These are phyloP conservation scores for Fusarium euwallaceae DNA, from an alignment of 2,329 filamentous ascomycete species.

Conservation along the genomic window DNA sequence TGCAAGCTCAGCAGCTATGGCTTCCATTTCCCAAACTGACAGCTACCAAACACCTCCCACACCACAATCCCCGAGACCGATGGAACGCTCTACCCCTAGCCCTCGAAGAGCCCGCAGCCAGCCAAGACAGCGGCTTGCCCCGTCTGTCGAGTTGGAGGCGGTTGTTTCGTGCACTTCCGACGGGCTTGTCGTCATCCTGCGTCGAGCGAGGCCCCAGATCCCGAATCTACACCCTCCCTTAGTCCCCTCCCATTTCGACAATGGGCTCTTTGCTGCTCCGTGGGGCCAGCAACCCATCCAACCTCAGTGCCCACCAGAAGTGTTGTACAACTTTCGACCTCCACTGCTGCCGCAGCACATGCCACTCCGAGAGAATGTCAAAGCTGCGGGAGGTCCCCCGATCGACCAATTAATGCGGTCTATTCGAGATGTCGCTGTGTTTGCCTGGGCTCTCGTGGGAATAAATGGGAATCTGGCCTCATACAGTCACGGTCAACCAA, in stretches of 20 bases:
- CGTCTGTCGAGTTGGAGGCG: conserved; percentile 81
- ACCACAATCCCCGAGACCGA: conserved; percentile 22
- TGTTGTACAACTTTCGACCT: conserved; percentile 33
- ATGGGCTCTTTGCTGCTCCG: conserved; percentile 82
- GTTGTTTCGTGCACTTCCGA: conserved; percentile 94
- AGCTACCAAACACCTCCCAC: conserved; percentile 36
- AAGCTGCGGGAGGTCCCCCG: conserved; percentile 65
- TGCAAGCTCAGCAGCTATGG: conserved; percentile 23
- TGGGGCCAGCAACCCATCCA: conserved; percentile 79
- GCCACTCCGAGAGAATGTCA: conserved; percentile 59
- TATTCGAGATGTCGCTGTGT: conserved; percentile 88
- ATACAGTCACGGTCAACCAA: conserved; percentile 72
- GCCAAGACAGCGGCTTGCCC: conserved; percentile 44
- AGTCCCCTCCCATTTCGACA: conserved; percentile 62
- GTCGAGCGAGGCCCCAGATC: conserved; percentile 78
- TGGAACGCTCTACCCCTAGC: conserved; percentile 8
- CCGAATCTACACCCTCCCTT: conserved; percentile 67
- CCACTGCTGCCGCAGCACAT: conserved; percentile 60
- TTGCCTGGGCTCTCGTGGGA: conserved; percentile 84
- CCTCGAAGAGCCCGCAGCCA: conserved; percentile 11
- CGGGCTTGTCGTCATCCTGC: conserved; percentile 84
- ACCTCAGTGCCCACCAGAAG: conserved; percentile 58
- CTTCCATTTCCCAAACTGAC: conserved; percentile 11
- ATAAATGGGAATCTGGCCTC: conserved; percentile 82
- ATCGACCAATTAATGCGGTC: conserved; percentile 79